Evolutionary conservation across 2,329 filamentous ascomycete genomes (phyloP).

Genomic region (Exophiala sideris): DNA sequence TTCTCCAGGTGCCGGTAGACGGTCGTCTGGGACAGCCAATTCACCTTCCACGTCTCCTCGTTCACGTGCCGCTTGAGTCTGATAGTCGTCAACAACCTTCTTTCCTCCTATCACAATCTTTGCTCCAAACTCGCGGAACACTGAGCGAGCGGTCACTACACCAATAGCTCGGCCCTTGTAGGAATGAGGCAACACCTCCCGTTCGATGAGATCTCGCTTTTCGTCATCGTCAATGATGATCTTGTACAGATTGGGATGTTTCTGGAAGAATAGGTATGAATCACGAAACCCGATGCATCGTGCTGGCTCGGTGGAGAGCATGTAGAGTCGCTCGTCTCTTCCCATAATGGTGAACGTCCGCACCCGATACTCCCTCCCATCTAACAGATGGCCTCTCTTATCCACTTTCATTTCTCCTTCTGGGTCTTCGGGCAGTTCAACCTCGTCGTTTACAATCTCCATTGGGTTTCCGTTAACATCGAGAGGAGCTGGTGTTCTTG

Average conservation of each 20-base stretch:
- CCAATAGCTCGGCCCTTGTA: constrained; percentile 98
- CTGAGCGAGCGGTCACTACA: constrained; percentile 91
- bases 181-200: constrained; percentile 92
- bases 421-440: constrained; percentile 77
- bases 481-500: constrained; percentile 77
- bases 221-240: constrained; percentile 98
- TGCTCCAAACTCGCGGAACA: constrained; percentile 94
- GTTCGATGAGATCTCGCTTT: constrained; percentile 92
- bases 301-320: constrained; percentile 96
- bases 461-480: constrained; percentile 92
- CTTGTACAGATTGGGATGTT: constrained; percentile 93
- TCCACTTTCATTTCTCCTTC: constrained; percentile 94
- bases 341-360: constrained; percentile 89
- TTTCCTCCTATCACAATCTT: constrained; percentile 89
- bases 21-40: constrained; percentile 84
- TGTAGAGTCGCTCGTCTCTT: constrained; percentile 83
- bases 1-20: constrained; percentile 68
- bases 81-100: constrained; percentile 84
- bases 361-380: constrained; percentile 87
- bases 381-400: constrained; percentile 77
- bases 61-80: constrained; percentile 68
- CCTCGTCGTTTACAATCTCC: constrained; percentile 88
- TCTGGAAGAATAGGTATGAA: constrained; percentile 98
- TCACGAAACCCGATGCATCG: constrained; percentile 96
- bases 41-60: constrained; percentile 83